Evolutionary conservation across 768 basidiomycete genomes (phyloP).

Genomic region (Saitozyma sp.): DNA sequence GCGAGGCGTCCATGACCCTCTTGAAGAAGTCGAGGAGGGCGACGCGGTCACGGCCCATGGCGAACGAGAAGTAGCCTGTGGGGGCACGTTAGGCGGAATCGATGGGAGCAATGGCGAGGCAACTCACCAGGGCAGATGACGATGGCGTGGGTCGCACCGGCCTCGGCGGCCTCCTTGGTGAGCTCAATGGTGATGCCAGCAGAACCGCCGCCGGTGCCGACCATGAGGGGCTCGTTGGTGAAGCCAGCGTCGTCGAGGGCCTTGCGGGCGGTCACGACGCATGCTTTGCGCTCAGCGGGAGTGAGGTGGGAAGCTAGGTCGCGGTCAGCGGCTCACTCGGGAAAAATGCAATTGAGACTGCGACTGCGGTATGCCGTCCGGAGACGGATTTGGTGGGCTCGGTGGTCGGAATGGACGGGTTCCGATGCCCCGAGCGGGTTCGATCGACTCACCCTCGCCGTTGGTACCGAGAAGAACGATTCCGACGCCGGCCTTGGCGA

Average conservation of each 20-base stretch:
- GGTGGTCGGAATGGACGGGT: too few species aligned
- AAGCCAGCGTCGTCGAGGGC: slow-evolving; percentile 75
- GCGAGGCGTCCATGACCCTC: slow-evolving; percentile 59
- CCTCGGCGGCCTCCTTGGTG: slow-evolving; percentile 70
- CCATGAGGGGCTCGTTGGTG: slow-evolving; percentile 67
- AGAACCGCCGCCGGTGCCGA: slow-evolving; percentile 80
- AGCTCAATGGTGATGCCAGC: slow-evolving; percentile 72
- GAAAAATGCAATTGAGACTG: too few species aligned
- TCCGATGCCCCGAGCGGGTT: too few species aligned
- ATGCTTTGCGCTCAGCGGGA: slow-evolving; percentile 40
- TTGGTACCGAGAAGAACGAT: slow-evolving; percentile 42
- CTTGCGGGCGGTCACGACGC: slow-evolving; percentile 63
- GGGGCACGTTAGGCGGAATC: not conserved
- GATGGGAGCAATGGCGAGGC: not conserved
- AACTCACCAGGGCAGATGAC: slow-evolving; percentile 56
- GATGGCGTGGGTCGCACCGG: slow-evolving; percentile 77
- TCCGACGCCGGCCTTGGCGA: slow-evolving; percentile 63
- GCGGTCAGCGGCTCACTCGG: not conserved
- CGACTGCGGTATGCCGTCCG: too few species aligned
- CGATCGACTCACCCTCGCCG: slow-evolving; percentile 61
- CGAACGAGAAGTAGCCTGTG: slow-evolving; percentile 59
- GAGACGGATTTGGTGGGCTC: too few species aligned
- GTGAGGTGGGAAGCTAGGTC: slow-evolving; percentile 49
- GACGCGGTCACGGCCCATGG: slow-evolving; percentile 57
- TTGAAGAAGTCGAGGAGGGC: slow-evolving; percentile 48